These are phyloP conservation scores for Kentomonas sorsogonicus DNA, from an alignment of 208 protist genomes.

Conservation along the genomic window DNA sequence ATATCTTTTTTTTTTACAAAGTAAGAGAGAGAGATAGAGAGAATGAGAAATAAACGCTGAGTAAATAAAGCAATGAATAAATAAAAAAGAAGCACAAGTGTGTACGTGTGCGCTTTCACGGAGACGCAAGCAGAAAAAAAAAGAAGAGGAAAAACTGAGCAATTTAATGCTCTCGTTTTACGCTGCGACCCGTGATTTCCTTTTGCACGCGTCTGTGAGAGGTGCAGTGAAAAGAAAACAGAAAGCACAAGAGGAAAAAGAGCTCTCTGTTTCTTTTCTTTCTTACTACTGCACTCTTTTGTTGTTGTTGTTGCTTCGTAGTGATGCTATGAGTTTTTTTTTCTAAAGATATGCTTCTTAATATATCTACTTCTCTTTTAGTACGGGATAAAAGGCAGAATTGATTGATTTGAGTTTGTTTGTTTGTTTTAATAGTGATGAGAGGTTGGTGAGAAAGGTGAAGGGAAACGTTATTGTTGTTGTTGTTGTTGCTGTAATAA, in stretches of 20 bases:
- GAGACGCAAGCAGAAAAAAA: slow-evolving; percentile 1
- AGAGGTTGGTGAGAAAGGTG: not conserved
- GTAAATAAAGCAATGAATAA: not conserved
- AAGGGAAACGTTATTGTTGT: not conserved
- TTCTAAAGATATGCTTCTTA: too few species aligned
- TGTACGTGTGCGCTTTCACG: not conserved
- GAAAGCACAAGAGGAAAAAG: too few species aligned
- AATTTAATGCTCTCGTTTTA: too few species aligned
- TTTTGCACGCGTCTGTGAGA: too few species aligned
- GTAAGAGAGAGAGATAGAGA: not conserved
- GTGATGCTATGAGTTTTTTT: too few species aligned
- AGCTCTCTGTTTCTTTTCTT: too few species aligned
- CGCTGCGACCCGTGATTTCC: too few species aligned
- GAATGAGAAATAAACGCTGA: too few species aligned
- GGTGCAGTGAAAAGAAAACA: too few species aligned
- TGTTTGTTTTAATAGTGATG: not conserved
- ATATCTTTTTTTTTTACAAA: not conserved
- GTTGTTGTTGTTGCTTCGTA: too few species aligned
- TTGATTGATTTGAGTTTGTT: not conserved
- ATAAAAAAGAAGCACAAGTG: slow-evolving; percentile 4
- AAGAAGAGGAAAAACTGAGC: not conserved
- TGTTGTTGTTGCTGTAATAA: not conserved
- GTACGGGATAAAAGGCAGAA: not conserved
- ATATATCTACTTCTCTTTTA: too few species aligned
- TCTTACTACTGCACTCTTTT: too few species aligned